A percentile compares a stretch with the other conserved stretches of the same genome.
Evolutionary conservation across 2,329 filamentous ascomycete species (phyloP).

Genomic region (Periconia macrospinosa): DNA sequence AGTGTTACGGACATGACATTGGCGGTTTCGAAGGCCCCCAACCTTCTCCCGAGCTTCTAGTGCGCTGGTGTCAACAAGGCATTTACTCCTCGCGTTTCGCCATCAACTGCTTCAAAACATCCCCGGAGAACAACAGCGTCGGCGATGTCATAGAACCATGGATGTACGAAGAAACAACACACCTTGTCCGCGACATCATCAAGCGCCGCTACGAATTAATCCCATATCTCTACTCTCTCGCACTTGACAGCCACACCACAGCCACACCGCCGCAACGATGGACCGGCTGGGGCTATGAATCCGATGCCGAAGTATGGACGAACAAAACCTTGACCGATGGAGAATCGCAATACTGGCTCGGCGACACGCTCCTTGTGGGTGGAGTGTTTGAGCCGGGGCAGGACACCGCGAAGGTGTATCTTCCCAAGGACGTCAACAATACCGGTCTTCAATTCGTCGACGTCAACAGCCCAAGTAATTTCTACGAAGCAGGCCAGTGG

Average conservation of each 20-base stretch:
- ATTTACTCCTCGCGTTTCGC: slow-evolving; percentile 71
- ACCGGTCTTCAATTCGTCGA: slow-evolving; percentile 63
- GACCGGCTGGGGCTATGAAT: slow-evolving; percentile 73
- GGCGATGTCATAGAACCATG: slow-evolving; percentile 77
- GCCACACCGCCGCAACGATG: slow-evolving; percentile 70
- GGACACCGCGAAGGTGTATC: slow-evolving; percentile 60
- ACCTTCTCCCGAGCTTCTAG: slow-evolving; percentile 68
- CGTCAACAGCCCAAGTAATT: slow-evolving; percentile 62
- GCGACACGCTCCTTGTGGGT: slow-evolving; percentile 65
- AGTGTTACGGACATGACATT: slow-evolving; percentile 73
- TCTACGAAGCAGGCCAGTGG: slow-evolving; percentile 59
- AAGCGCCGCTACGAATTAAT: slow-evolving; percentile 72
- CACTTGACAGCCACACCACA: slow-evolving; percentile 62
- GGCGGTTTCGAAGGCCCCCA: slow-evolving; percentile 76
- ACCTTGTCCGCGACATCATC: slow-evolving; percentile 65
- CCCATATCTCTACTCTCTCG: slow-evolving; percentile 70
- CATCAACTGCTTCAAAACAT: slow-evolving; percentile 79
- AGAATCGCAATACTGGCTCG: slow-evolving; percentile 74
- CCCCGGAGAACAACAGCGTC: slow-evolving; percentile 63
- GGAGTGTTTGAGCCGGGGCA: slow-evolving; percentile 67
- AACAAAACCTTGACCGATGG: slow-evolving; percentile 60
- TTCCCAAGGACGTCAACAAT: slow-evolving; percentile 52
- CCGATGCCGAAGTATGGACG: slow-evolving; percentile 66
- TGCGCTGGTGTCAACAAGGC: slow-evolving; percentile 74
- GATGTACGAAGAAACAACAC: slow-evolving; percentile 72